Conservation (phyloP, 2,329 filamentous ascomycete genomes). For the Sarocladium brachiariae region DNA sequence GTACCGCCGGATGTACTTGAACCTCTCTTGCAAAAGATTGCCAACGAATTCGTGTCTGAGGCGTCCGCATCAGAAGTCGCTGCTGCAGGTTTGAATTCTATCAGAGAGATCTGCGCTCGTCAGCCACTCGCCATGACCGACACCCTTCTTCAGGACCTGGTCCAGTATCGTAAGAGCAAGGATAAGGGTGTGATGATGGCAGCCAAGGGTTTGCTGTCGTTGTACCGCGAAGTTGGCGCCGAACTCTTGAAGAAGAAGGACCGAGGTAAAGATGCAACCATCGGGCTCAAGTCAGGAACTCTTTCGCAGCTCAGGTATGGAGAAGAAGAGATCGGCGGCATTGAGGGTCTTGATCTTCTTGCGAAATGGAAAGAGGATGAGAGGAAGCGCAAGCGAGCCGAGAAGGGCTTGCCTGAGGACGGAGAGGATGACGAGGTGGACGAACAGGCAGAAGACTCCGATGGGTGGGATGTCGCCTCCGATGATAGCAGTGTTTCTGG, state of each 20-base stretch:
- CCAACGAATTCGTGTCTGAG: slow-evolving; percentile 97
- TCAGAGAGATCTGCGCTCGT: slow-evolving; percentile 85
- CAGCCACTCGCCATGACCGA: slow-evolving; percentile 97
- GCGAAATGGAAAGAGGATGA: slow-evolving; percentile 94
- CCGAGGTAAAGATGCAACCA: slow-evolving; percentile 83
- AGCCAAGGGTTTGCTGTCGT: slow-evolving; percentile 78
- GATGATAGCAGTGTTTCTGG: slow-evolving; percentile 63
- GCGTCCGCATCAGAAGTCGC: slow-evolving; percentile 86
- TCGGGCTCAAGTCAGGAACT: slow-evolving; percentile 71
- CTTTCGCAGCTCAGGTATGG: slow-evolving; percentile 73
- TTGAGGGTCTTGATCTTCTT: slow-evolving; percentile 86
- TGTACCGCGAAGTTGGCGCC: slow-evolving; percentile 87
- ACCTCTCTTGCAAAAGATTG: slow-evolving; percentile 88
- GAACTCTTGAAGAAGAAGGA: slow-evolving; percentile 86
- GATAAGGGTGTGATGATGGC: slow-evolving; percentile 99
- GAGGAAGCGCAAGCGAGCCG: slow-evolving; percentile 62
- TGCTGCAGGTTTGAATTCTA: slow-evolving; percentile 86
- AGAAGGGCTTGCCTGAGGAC: slow-evolving; percentile 59
- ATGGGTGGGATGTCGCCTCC: slow-evolving; percentile 56
- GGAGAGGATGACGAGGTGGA: slow-evolving; percentile 57
- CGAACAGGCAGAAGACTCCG: slow-evolving; percentile 48
- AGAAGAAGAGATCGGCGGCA: slow-evolving; percentile 70
- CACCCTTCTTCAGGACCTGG: slow-evolving; percentile 88
- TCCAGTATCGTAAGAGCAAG: slow-evolving; percentile 94
- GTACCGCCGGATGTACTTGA: slow-evolving; percentile 91